A percentile compares a stretch with the other conserved stretches of the same genome.
phyloP scores from a whole-genome alignment of 208 protist genomes.

The Acanthamoeba lenticulata region DNA sequence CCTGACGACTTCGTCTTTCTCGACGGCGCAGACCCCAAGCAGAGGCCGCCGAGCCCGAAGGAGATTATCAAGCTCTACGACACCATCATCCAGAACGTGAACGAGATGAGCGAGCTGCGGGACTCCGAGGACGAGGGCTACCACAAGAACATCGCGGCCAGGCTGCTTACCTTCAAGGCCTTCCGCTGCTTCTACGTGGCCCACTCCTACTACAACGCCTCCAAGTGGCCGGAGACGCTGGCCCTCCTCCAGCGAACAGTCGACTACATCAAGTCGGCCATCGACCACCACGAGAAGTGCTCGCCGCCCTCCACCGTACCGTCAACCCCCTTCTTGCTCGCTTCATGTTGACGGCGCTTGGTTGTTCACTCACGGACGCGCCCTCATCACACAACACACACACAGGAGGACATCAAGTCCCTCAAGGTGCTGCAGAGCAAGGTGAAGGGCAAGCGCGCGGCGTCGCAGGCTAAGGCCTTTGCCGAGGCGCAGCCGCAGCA shows the following conservation, averaged over 20 bases:
- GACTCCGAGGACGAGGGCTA: slow-evolving; percentile 36
- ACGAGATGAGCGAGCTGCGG: slow-evolving; percentile 19
- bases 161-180: slow-evolving; percentile 9
- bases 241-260: slow-evolving; percentile 32
- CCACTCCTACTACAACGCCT: not conserved
- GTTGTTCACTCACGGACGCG: not conserved
- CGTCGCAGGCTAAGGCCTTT: slow-evolving; percentile 44
- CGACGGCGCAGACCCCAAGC: not conserved
- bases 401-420: not conserved
- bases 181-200: slow-evolving; percentile 53
- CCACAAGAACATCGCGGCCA: slow-evolving; percentile 22
- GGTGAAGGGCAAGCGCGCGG: slow-evolving; percentile 11
- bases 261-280: slow-evolving; percentile 29
- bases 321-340: not conserved
- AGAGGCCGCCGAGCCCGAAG: not conserved
- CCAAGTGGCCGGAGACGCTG: slow-evolving; percentile 52
- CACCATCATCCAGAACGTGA: slow-evolving; percentile 43
- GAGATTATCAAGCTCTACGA: slow-evolving; percentile 61
- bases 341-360: not conserved
- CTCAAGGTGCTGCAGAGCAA: slow-evolving; percentile 12
- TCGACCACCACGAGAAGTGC: slow-evolving; percentile 23
- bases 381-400: not conserved
- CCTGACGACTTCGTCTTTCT: too few relatives aligned
- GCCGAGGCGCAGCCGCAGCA: not conserved
- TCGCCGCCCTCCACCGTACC: not conserved